These are phyloP conservation scores for Orbilia brochopaga DNA, from an alignment of 2,329 filamentous ascomycete species.

Conservation along the genomic window DNA sequence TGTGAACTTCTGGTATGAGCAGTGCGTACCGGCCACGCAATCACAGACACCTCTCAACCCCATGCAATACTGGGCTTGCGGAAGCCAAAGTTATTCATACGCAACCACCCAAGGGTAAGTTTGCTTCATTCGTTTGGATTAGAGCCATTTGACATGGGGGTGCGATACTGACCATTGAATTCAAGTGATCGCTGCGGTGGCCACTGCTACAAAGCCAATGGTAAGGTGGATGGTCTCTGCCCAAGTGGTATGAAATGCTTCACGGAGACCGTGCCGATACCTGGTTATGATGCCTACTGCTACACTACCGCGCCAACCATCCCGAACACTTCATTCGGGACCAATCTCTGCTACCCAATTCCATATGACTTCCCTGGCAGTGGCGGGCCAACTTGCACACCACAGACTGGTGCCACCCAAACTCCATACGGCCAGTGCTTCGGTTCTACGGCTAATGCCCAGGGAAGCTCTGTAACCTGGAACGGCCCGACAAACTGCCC, in stretches of 20 bases:
- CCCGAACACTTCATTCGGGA: conserved; percentile 2
- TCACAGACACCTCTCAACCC: conserved; percentile 26
- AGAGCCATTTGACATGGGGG: neutral
- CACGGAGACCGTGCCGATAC: conserved; percentile 34
- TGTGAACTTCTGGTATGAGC: conserved; percentile 42
- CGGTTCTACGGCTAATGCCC: conserved; percentile 39
- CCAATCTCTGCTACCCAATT: conserved; percentile 46
- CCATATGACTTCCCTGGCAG: conserved; percentile 35
- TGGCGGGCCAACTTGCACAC: conserved; percentile 34
- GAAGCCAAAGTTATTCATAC: conserved; percentile 24
- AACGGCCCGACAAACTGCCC: conserved; percentile 41
- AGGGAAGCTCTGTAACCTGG: conserved; percentile 23
- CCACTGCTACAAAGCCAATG: conserved; percentile 39
- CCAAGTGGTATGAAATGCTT: conserved; percentile 42
- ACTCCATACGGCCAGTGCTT: conserved; percentile 40
- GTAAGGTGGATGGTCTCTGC: conserved; percentile 41
- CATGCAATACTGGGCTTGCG: conserved; percentile 38
- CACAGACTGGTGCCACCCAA: conserved; percentile 29
- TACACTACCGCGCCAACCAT: conserved; percentile 26
- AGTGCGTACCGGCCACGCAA: conserved; percentile 37
- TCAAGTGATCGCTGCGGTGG: conserved; percentile 36
- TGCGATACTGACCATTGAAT: neutral
- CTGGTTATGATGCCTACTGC: conserved; percentile 41
- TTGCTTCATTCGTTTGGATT: neutral
- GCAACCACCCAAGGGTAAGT: conserved; percentile 36